Evolutionary conservation across 805 yeast genomes (phyloP).

Genomic region (Monosporozyma aerobia): DNA sequence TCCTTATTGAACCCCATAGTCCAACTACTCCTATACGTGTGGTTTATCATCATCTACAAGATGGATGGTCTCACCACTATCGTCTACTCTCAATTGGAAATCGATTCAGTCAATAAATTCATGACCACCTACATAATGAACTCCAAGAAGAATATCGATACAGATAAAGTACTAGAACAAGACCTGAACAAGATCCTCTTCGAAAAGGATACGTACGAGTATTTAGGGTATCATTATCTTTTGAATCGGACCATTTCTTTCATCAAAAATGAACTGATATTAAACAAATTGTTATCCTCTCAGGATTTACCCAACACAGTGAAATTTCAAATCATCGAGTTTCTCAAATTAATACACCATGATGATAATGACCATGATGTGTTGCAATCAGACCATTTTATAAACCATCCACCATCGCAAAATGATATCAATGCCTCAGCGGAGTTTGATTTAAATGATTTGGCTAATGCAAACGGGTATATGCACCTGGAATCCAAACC

Average conservation of each 20-base stretch:
- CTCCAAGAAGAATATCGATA: conserved; percentile 8
- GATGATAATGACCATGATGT: conserved; percentile 6
- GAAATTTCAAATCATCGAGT: conserved; percentile 10
- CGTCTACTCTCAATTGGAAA: conserved; percentile 3
- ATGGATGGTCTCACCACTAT: not conserved
- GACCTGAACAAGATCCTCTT: conserved; percentile 12
- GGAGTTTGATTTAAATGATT: not conserved
- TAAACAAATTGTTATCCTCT: conserved; percentile 9
- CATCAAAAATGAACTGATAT: conserved; percentile 11
- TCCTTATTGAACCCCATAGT: conserved; percentile 15
- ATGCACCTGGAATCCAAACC: not conserved
- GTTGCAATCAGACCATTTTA: not conserved
- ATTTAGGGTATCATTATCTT: conserved; percentile 11
- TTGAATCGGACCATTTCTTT: conserved; percentile 6
- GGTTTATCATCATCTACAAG: conserved; percentile 12
- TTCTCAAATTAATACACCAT: conserved; percentile 4
- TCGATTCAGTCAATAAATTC: conserved; percentile 9
- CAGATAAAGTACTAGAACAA: conserved; percentile 10
- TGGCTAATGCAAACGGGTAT: not conserved
- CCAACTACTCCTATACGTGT: conserved; percentile 16
- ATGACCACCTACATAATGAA: conserved; percentile 12
- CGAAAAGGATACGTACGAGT: conserved; percentile 8
- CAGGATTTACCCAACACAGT: conserved; percentile 5
- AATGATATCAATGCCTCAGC: not conserved
- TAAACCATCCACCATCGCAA: not conserved